These are phyloP conservation scores for Ascochyta viciae-villosae DNA, from an alignment of 2,329 filamentous ascomycete species.

Conservation along the genomic window DNA sequence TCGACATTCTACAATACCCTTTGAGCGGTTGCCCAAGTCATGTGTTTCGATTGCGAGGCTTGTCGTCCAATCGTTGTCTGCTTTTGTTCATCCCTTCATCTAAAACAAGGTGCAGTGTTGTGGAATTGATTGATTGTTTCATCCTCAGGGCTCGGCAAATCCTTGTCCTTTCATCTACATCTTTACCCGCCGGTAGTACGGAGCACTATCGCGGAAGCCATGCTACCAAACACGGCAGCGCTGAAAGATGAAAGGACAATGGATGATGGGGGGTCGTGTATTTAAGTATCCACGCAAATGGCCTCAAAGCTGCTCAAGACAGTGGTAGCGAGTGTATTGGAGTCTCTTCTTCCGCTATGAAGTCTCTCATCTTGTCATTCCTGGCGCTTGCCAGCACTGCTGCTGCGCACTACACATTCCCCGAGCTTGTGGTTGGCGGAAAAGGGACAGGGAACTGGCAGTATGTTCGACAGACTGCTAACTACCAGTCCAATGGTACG, in stretches of 20 bases:
- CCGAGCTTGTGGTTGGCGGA: constrained; percentile 35
- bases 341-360: constrained; percentile 25
- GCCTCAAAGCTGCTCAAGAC: constrained; percentile 10
- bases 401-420: constrained; percentile 45
- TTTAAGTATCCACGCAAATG: constrained; percentile 16
- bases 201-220: constrained; percentile 2
- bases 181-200: constrained; percentile 34
- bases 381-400: constrained; percentile 31
- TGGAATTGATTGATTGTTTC: constrained; percentile 22
- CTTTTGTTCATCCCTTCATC: not conserved
- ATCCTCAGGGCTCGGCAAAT: constrained; percentile 16
- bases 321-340: not conserved
- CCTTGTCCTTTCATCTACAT: constrained; percentile 11
- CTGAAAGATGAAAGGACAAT: not conserved
- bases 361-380: constrained; percentile 32
- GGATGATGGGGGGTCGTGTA: not conserved
- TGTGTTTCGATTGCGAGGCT: not conserved
- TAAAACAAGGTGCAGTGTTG: not conserved
- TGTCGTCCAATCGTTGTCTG: not conserved
- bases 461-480: constrained; percentile 43
- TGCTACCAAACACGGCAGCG: not conserved
- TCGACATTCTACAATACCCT: not conserved
- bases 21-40: not conserved
- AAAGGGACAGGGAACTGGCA: constrained; percentile 37
- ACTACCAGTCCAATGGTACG: constrained; percentile 45